A percentile compares a stretch with the other conserved stretches of the same genome.
Evolutionary conservation across 495 filamentous ascomycete species (phyloP).

Genomic region (Aspergillus wentii): DNA sequence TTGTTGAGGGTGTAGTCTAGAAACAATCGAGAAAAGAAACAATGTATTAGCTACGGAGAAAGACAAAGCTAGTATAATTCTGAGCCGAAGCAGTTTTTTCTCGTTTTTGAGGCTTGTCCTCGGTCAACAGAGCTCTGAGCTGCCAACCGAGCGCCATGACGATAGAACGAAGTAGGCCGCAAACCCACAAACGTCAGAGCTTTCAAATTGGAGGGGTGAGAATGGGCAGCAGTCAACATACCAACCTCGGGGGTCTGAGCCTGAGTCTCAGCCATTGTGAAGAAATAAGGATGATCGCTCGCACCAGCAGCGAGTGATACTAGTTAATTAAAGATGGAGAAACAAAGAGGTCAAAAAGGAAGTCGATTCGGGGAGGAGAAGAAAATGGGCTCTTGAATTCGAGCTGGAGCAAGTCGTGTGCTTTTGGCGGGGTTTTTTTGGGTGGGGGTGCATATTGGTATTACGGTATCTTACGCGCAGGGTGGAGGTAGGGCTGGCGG

Average conservation of each 20-base stretch:
- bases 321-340: conserved; percentile 11
- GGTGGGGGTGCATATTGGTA: background rate
- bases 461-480: background rate
- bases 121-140: background rate
- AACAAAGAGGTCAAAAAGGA: conserved; percentile 12
- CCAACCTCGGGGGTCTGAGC: conserved; percentile 37
- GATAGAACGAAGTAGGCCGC: conserved; percentile 15
- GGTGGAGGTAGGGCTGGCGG: background rate
- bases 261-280: conserved; percentile 39
- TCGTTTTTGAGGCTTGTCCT: too few species aligned
- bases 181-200: conserved; percentile 41
- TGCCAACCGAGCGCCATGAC: conserved; percentile 8
- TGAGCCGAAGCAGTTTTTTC: too few species aligned
- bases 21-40: too few species aligned
- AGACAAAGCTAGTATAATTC: too few species aligned
- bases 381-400: conserved; percentile 17
- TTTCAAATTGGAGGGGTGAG: conserved; percentile 22
- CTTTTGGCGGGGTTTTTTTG: conserved; percentile 5
- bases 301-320: conserved; percentile 13
- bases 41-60: too few species aligned
- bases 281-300: conserved; percentile 18
- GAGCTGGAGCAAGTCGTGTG: conserved; percentile 32
- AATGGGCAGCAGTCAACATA: conserved; percentile 26
- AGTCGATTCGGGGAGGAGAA: conserved; percentile 19
- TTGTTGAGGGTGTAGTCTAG: conserved; percentile 97